Evolutionary conservation across 495 filamentous ascomycete species (phyloP).

Genomic region (Neurospora discreta): DNA sequence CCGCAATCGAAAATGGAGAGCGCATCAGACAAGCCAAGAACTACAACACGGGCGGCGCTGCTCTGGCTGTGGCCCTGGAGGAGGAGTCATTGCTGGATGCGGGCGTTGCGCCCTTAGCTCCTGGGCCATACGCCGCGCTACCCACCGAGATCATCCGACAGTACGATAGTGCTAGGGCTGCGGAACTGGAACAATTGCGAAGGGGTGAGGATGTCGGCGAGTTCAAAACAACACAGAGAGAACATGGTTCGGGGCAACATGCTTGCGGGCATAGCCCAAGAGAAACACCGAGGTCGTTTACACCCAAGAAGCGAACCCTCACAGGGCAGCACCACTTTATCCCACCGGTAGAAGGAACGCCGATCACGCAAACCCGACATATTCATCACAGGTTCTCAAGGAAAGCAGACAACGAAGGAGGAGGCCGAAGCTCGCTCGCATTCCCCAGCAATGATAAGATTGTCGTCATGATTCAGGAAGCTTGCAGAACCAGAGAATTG

Average conservation of each 20-base stretch:
- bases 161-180: not conserved
- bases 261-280: not conserved
- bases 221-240: not conserved
- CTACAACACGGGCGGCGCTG: conserved; percentile 26
- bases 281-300: not conserved
- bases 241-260: not conserved
- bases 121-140: conserved; percentile 6
- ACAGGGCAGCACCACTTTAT: not conserved
- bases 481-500: conserved; percentile 10
- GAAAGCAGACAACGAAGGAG: not conserved
- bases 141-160: not conserved
- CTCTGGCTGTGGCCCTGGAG: conserved; percentile 41
- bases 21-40: conserved; percentile 29
- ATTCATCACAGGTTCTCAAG: not conserved
- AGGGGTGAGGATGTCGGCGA: not conserved
- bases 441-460: conserved; percentile 10
- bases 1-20: conserved; percentile 35
- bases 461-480: conserved; percentile 6
- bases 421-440: conserved; percentile 1
- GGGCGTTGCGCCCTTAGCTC: conserved; percentile 8
- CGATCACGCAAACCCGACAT: not conserved
- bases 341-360: not conserved
- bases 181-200: not conserved
- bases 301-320: not conserved
- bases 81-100: conserved; percentile 15